These are phyloP conservation scores for Blastosporella zonata DNA, from an alignment of 1,284 basidiomycete genomes.

Conservation along the genomic window DNA sequence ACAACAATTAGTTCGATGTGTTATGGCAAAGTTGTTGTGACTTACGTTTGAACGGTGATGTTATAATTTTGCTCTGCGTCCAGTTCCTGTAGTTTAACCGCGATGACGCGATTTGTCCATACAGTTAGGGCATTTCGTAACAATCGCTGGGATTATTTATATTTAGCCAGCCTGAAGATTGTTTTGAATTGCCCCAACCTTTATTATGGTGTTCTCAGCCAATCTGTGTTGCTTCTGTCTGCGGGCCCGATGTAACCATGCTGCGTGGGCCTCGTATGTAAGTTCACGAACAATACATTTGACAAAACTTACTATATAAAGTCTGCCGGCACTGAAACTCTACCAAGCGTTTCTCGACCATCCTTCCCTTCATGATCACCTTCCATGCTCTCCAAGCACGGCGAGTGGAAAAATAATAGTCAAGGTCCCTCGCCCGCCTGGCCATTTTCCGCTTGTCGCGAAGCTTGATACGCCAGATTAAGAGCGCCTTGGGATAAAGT, in stretches of 20 bases:
- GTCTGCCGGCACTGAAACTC: slow-evolving; percentile 38
- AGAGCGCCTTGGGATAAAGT: slow-evolving; percentile 44
- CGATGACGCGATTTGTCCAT: slow-evolving; percentile 74
- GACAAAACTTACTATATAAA: slow-evolving; percentile 44
- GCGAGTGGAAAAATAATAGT: slow-evolving; percentile 52
- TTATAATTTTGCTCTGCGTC: slow-evolving; percentile 54
- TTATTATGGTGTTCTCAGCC: slow-evolving; percentile 38
- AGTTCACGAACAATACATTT: not conserved
- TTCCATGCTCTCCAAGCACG: slow-evolving; percentile 54
- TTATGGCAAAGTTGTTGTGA: slow-evolving; percentile 12
- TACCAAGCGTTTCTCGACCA: slow-evolving; percentile 45
- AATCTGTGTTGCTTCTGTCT: slow-evolving; percentile 34
- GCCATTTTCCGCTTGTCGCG: slow-evolving; percentile 47
- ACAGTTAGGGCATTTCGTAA: slow-evolving; percentile 42
- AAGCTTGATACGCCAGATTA: slow-evolving; percentile 58
- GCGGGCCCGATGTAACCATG: slow-evolving; percentile 42
- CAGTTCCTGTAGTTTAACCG: slow-evolving; percentile 67
- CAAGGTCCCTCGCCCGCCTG: slow-evolving; percentile 58
- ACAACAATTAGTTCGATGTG: not conserved
- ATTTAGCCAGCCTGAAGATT: not conserved
- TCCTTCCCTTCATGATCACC: slow-evolving; percentile 45
- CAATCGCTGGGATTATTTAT: slow-evolving; percentile 43
- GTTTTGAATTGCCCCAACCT: slow-evolving; percentile 32
- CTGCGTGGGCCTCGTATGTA: slow-evolving; percentile 32
- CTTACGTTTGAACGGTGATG: slow-evolving; percentile 46